phyloP scores from a whole-genome alignment of 2,329 filamentous ascomycete genomes.

The Calonectria naviculata region DNA sequence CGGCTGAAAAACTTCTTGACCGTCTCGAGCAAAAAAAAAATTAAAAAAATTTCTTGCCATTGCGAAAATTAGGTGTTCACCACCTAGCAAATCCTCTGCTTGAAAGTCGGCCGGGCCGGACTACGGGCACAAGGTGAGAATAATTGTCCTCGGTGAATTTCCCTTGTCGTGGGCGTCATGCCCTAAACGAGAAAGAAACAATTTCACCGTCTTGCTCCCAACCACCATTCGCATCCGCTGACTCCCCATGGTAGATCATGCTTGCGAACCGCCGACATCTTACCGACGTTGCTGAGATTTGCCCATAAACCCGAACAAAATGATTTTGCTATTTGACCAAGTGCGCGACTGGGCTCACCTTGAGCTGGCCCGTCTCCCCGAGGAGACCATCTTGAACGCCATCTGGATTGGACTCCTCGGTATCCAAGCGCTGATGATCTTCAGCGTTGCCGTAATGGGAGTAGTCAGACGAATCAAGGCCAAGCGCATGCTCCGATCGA shows the following conservation, averaged over 20 bases:
- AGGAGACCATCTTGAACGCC: constrained; percentile 54
- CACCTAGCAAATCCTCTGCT: constrained; percentile 3
- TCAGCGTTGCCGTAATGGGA: constrained; percentile 49
- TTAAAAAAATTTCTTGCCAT: background rate
- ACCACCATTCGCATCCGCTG: background rate
- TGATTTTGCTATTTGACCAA: constrained; percentile 13
- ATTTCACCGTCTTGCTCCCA: background rate
- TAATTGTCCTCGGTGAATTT: background rate
- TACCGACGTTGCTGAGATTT: constrained; percentile 19
- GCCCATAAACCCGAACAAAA: constrained; percentile 24
- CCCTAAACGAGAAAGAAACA: background rate
- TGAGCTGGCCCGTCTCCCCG: constrained; percentile 38
- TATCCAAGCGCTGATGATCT: constrained; percentile 57
- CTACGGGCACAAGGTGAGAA: constrained; percentile 14
- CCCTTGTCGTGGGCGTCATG: constrained; percentile 1
- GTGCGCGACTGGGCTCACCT: constrained; percentile 34
- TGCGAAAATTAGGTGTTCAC: background rate
- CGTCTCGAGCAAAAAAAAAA: background rate
- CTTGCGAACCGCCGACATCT: constrained; percentile 37
- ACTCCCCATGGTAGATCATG: constrained; percentile 25
- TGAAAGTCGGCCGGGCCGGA: constrained; percentile 19
- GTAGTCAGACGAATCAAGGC: constrained; percentile 42
- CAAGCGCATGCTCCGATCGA: constrained; percentile 26
- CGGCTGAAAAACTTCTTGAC: constrained; percentile 12
- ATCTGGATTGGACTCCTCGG: constrained; percentile 60